Evolutionary conservation across 306 rosid genomes (phyloP), one percentile per base, ranked within the genome.

Genomic region (Prunus dulcis): DNA sequence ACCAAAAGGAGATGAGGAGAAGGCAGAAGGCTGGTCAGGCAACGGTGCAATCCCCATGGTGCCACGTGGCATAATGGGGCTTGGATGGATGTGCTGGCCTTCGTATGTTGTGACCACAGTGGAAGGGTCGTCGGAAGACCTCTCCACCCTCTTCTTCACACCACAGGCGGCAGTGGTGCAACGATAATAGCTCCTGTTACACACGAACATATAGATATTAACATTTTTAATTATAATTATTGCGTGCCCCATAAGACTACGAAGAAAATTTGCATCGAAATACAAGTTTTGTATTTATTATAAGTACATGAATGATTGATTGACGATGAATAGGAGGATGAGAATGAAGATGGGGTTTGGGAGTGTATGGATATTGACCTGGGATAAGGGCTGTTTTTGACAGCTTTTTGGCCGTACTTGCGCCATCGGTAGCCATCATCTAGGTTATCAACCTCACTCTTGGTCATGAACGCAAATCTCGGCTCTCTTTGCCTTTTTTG

Each of bases 371-470:
- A 47, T 47, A 2, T 38, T 38, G 43, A 91, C 99, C 99, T 95
- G 10, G 99, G 99, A 75, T 84, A 86, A n/a, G 97, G 97, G 82
- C 97, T 95, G 65, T 95, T 95, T 80, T 95, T 95, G 9, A 95
- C 97, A 27, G 97, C 96, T 82, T 95, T 95, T 73, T 95, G 99
- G 45, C 99, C 99, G 80, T 95, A 95, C 86, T 95, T 95, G 12
- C 99, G 87, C 99, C 99, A 95, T 45, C 97, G 75, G 64, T 87
- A 95, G 10, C 97, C 97, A 61, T 95, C 99, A 73, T 95, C 97
- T 8, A 92, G 74, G 8, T 92, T 90, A 89, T 92, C 97, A 23
- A 92, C 92, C 66, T 92, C 97, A 34, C 92, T 92, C 86, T 88
- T 88, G 9, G 97, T 95, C 91, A 83, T 84, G 90, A 95, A 95